Evolutionary conservation across 2,329 filamentous ascomycete species (phyloP), one percentile per base, ranked within the genome.

Genomic region (Pyrenophora tritici-repentis): DNA sequence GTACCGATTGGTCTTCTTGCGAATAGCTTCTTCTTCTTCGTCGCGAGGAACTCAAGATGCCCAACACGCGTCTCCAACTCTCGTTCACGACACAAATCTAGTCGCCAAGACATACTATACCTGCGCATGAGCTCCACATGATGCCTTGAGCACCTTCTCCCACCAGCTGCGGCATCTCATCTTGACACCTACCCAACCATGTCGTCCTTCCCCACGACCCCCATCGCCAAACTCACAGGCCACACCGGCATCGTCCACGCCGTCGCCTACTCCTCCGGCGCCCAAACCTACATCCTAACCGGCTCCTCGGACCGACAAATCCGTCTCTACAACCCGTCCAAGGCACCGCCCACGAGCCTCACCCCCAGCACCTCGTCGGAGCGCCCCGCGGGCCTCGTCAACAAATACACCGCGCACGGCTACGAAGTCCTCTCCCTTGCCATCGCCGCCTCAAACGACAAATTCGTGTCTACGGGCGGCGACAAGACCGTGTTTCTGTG

Each of bases 401-500:
- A 97, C 75, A 89, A 86, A 31, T 99, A 96, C 77, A 79, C 86
- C 31, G 90, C 89, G 2, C 94, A 99, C 75, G 92, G 91, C 61
- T 96, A 99, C 78, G 89, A 92, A 63, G 88, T 99, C 6, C 86
- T 97, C 53, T 89, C 90, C 60, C 81, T 99, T 33, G 80, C 83
- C 44, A 88, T 97, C 42, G 73, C 78, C 14, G 68, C 78, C 18
- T 87, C 91, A 76, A 99, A 99, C 74, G 83, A 90, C 59, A 85
- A 85, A 36, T 97, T 99, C 73, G 87, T 86, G 8, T 92, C 87
- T n/a, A 84, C 85, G 1, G 94, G 94, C 61, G 94, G 94, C 52
- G 94, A 99, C 77, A 89, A 93, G 63, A 82, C 84, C 55, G 91
- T 96, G 0, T 97, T 97, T 70, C 81, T 97, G 4, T 97, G 94